These are phyloP conservation scores for Globisporangium cystogenes DNA, from an alignment of 352 stramenopile genomes.

Conservation along the genomic window DNA sequence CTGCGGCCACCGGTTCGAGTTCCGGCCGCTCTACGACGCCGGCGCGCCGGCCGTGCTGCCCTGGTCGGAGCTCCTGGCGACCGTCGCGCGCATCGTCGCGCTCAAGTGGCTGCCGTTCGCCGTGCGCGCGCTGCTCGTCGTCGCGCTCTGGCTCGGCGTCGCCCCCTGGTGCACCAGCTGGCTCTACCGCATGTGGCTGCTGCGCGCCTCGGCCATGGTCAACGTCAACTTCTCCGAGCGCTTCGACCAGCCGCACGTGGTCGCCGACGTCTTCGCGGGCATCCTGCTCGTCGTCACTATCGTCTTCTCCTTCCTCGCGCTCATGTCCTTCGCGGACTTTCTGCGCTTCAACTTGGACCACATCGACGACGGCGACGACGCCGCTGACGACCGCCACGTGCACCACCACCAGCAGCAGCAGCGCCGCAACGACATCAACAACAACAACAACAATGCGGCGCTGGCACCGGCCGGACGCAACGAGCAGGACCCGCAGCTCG, in stretches of 20 bases:
- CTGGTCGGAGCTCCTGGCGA: constrained; percentile 82
- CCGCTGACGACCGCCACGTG: constrained; percentile 28
- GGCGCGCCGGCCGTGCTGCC: constrained; percentile 83
- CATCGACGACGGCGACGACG: constrained; percentile 65
- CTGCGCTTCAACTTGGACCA: constrained; percentile 89
- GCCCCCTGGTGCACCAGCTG: constrained; percentile 90
- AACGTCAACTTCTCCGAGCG: constrained; percentile 82
- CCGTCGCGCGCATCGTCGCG: constrained; percentile 68
- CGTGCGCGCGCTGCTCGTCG: constrained; percentile 67
- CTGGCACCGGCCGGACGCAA: neutral
- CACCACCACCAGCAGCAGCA: constrained; percentile 16
- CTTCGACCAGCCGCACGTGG: constrained; percentile 59
- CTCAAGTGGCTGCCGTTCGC: constrained; percentile 88
- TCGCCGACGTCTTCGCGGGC: constrained; percentile 87
- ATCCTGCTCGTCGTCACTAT: constrained; percentile 89
- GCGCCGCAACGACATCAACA: constrained; percentile 11
- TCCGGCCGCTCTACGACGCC: constrained; percentile 89
- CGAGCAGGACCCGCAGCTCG: constrained; percentile 23
- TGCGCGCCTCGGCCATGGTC: constrained; percentile 80
- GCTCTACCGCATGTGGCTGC: constrained; percentile 93
- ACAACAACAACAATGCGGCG: constrained; percentile 1
- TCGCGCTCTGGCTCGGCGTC: constrained; percentile 84
- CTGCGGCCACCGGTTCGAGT: constrained; percentile 90
- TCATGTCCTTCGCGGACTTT: constrained; percentile 95
- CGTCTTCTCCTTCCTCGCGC: constrained; percentile 91